Conservation (phyloP, 495 filamentous ascomycete species). For the Podospora comata region DNA sequence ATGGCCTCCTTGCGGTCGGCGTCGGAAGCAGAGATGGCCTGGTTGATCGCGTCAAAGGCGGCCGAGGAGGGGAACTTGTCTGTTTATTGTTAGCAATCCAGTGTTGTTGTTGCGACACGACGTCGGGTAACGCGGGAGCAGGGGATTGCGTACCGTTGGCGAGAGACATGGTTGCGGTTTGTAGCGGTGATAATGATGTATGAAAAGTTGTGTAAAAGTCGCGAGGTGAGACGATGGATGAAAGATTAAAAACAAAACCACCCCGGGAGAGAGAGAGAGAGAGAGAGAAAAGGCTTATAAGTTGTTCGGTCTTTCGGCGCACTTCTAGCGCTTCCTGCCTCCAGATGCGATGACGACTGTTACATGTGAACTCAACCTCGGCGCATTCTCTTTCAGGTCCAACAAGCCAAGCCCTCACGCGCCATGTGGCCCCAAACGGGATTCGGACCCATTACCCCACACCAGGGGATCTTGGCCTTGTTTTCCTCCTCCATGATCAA, state of each 20-base stretch:
- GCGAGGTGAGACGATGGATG: background rate
- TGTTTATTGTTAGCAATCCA: slow-evolving; percentile 34
- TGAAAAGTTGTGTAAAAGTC: background rate
- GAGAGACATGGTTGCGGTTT: slow-evolving; percentile 65
- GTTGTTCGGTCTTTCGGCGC: slow-evolving; percentile 10
- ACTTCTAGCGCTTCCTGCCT: background rate
- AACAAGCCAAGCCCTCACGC: background rate
- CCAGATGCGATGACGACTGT: slow-evolving; percentile 28
- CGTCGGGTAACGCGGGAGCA: background rate
- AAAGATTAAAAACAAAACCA: background rate
- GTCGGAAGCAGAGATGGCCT: slow-evolving; percentile 63
- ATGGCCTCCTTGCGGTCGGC: slow-evolving; percentile 82
- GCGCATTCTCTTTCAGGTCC: slow-evolving; percentile 23
- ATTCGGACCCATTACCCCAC: background rate
- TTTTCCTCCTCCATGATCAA: background rate
- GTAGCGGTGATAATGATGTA: background rate
- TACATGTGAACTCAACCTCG: slow-evolving; percentile 36
- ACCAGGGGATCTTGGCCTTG: background rate
- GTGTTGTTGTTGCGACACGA: background rate
- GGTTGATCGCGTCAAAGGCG: slow-evolving; percentile 85
- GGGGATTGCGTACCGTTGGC: slow-evolving; percentile 60
- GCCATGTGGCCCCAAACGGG: slow-evolving; percentile 16
- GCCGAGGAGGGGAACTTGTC: slow-evolving; percentile 86
- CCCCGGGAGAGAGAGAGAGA: background rate
- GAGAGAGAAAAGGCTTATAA: slow-evolving; percentile 9